Percentiles rank a stretch among this genome's conserved stretches.
phyloP scores from a whole-genome alignment of 1,139 yeast genomes.

The Zygoascus hellenicus region DNA sequence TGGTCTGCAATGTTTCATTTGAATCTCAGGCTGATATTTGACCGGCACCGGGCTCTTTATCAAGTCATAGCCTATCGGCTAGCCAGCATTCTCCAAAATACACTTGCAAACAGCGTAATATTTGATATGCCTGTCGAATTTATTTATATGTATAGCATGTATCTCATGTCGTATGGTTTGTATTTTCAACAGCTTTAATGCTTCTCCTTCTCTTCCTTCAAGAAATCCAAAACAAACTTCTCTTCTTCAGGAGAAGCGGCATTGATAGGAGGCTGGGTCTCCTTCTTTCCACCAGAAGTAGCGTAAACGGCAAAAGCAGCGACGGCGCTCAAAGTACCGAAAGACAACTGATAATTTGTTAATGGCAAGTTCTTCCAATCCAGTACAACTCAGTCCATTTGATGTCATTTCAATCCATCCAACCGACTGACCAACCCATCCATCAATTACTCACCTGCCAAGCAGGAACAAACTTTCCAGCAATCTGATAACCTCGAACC shows the following conservation, averaged over 20 bases:
- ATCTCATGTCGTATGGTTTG: too few relatives aligned
- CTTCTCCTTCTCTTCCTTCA: constrained; percentile 37
- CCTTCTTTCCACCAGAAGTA: constrained; percentile 30
- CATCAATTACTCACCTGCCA: constrained; percentile 7
- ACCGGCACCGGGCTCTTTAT: too few relatives aligned
- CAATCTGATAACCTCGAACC: constrained; percentile 8
- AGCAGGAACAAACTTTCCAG: constrained; percentile 10
- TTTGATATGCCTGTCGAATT: too few relatives aligned
- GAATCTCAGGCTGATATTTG: too few relatives aligned
- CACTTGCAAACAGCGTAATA: too few relatives aligned
- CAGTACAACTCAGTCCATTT: too few relatives aligned
- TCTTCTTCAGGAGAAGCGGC: constrained; percentile 87
- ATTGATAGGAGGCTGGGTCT: constrained; percentile 58
- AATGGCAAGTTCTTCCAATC: background rate
- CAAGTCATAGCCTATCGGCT: too few relatives aligned
- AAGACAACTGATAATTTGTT: constrained; percentile 28
- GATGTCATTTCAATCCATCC: background rate
- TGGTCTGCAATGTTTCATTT: too few relatives aligned
- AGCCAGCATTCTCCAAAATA: too few relatives aligned
- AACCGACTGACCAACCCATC: background rate
- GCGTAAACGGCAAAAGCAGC: constrained; percentile 29
- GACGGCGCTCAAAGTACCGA: constrained; percentile 33
- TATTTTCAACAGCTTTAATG: constrained; percentile 1
- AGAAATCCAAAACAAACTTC: constrained; percentile 54
- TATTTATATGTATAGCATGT: too few relatives aligned